A percentile compares a stretch with the other conserved stretches of the same genome.
These are phyloP conservation scores for Sarcomyxa edulis DNA, from an alignment of 768 basidiomycete genomes.

Conservation along the genomic window DNA sequence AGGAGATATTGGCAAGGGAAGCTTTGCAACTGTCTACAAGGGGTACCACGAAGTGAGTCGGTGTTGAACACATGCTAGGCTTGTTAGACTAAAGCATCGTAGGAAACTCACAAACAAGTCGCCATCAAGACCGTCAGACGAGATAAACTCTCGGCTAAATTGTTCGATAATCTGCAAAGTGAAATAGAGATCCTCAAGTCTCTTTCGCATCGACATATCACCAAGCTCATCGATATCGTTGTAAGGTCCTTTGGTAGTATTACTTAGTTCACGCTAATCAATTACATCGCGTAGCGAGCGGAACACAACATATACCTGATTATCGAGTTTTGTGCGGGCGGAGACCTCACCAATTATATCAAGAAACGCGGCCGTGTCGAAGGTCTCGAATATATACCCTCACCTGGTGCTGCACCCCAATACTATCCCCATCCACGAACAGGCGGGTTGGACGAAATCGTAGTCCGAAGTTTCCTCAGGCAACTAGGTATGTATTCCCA, in stretches of 20 bases:
- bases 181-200: constrained; percentile 97
- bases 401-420: constrained; percentile 60
- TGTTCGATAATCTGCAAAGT: constrained; percentile 96
- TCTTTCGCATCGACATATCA: constrained; percentile 89
- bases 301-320: constrained; percentile 86
- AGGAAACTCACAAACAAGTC: constrained; percentile 76
- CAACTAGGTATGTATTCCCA: constrained; percentile 64
- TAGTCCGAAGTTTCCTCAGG: constrained; percentile 86
- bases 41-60: constrained; percentile 82
- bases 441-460: constrained; percentile 87
- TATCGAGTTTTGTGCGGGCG: constrained; percentile 96
- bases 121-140: constrained; percentile 95
- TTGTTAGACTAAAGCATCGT: constrained; percentile 6
- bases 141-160: constrained; percentile 82
- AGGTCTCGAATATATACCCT: constrained; percentile 76
- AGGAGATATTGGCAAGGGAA: constrained; percentile 79
- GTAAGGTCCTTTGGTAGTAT: constrained; percentile 35
- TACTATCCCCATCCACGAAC: constrained; percentile 90
- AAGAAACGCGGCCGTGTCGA: constrained; percentile 95
- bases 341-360: constrained; percentile 95
- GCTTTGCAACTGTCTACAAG: constrained; percentile 94
- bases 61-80: not conserved
- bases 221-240: constrained; percentile 87
- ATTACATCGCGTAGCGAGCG: constrained; percentile 44
- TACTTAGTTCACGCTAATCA: not conserved